Conservation (phyloP, 2,329 filamentous ascomycete species). For the Xylaria sp. region DNA sequence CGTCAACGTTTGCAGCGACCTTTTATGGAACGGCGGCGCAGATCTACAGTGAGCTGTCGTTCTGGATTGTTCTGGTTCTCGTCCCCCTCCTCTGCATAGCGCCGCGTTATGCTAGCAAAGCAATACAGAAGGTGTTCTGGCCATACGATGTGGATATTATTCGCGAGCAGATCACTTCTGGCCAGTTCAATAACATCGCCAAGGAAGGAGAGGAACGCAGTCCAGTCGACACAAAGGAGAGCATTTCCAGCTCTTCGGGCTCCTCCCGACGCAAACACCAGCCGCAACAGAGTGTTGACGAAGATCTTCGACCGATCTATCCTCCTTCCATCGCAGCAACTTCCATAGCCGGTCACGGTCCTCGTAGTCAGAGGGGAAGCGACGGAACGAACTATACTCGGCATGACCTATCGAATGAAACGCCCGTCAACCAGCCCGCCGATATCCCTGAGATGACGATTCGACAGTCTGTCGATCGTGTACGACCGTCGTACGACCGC, state of each 20-base stretch:
- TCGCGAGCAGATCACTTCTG: constrained; percentile 86
- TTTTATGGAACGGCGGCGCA: constrained; percentile 83
- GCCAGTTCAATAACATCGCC: constrained; percentile 79
- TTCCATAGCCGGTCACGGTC: constrained; percentile 72
- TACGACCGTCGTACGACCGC: constrained; percentile 87
- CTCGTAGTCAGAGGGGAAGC: constrained; percentile 89
- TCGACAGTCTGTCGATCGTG: constrained; percentile 71
- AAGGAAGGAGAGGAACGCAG: constrained; percentile 50
- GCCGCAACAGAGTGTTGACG: constrained; percentile 73
- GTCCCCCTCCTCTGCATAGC: constrained; percentile 85
- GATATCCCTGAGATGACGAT: constrained; percentile 42
- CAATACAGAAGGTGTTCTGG: constrained; percentile 91
- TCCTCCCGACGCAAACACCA: constrained; percentile 65
- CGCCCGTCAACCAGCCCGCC: constrained; percentile 48
- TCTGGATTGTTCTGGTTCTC: constrained; percentile 86
- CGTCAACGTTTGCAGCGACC: constrained; percentile 58
- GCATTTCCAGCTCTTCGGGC: constrained; percentile 49
- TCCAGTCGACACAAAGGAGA: constrained; percentile 53
- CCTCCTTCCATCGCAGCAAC: constrained; percentile 87
- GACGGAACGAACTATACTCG: constrained; percentile 91
- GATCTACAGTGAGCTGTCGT: constrained; percentile 82
- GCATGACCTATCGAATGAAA: constrained; percentile 70
- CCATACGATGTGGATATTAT: constrained; percentile 95
- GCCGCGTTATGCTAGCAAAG: constrained; percentile 87
- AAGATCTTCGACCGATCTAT: constrained; percentile 93